phyloP scores from a whole-genome alignment of 768 basidiomycete genomes.

The Xerocomus spinulosus region DNA sequence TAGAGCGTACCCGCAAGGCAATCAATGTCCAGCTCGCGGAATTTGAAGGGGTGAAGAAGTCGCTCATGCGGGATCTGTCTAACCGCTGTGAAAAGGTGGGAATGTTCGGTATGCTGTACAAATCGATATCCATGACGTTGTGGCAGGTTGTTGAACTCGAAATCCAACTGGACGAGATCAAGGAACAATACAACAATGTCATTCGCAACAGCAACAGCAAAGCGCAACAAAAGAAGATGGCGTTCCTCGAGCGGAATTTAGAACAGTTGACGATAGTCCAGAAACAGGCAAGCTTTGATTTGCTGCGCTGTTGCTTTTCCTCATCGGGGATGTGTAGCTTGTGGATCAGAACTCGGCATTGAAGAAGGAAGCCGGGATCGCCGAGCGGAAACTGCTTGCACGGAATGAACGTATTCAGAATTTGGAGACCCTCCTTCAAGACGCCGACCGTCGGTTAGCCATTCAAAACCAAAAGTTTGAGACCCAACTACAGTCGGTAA shows the following conservation, averaged over 20 bases:
- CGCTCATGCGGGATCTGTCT: constrained; percentile 96
- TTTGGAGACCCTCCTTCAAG: constrained; percentile 86
- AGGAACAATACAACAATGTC: constrained; percentile 98
- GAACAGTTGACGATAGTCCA: constrained; percentile 94
- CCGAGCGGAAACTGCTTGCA: constrained; percentile 92
- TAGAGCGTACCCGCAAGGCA: constrained; percentile 93
- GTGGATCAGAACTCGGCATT: constrained; percentile 96
- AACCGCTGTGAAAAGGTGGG: constrained; percentile 98
- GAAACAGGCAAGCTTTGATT: constrained; percentile 69
- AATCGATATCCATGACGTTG: constrained; percentile 10
- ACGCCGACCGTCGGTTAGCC: constrained; percentile 89
- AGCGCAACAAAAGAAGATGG: constrained; percentile 99
- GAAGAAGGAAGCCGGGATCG: constrained; percentile 96
- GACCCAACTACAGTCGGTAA: constrained; percentile 84
- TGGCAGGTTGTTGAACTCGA: constrained; percentile 94
- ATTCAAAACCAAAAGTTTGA: constrained; percentile 96
- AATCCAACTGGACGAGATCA: constrained; percentile 97
- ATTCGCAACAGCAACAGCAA: constrained; percentile 98
- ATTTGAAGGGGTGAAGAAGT: constrained; percentile 98
- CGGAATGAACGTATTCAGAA: constrained; percentile 98
- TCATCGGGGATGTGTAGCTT: constrained; percentile 51
- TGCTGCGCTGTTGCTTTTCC: not conserved
- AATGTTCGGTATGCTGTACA: constrained; percentile 10
- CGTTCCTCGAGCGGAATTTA: constrained; percentile 93
- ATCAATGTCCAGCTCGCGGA: constrained; percentile 98